Percentiles rank a stretch among this genome's conserved stretches.
These are phyloP conservation scores for Ambrosiella beaveri DNA, from an alignment of 2,329 filamentous ascomycete genomes.

Conservation along the genomic window DNA sequence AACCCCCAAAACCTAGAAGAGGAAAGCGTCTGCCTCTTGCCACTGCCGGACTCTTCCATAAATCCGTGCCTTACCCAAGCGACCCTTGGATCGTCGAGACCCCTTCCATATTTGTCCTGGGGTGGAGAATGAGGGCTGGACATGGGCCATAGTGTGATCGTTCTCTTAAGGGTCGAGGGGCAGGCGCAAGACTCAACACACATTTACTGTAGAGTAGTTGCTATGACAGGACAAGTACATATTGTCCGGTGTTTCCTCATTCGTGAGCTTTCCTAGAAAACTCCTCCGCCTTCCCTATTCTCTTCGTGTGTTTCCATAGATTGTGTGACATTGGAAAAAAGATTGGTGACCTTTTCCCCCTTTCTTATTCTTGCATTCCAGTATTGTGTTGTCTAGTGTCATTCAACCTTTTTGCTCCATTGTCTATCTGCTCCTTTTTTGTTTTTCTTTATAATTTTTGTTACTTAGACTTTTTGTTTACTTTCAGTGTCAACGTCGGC, in stretches of 20 bases:
- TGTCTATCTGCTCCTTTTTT: neutral
- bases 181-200: neutral
- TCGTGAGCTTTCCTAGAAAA: neutral
- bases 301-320: neutral
- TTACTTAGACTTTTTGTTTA: slow-evolving; percentile 13
- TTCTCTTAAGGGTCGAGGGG: neutral
- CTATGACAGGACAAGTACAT: neutral
- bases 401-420: neutral
- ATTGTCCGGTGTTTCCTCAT: neutral
- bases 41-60: neutral
- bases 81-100: neutral
- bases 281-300: neutral
- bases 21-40: neutral
- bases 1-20: neutral
- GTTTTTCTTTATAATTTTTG: slow-evolving; percentile 1
- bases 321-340: neutral
- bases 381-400: neutral
- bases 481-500: neutral
- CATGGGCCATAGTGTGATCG: neutral
- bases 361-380: slow-evolving; percentile 1
- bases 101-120: neutral
- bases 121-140: neutral
- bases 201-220: neutral
- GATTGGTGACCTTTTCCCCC: slow-evolving; percentile 1
- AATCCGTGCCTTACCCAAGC: neutral